These are phyloP conservation scores for Nakaseomyces delphensis DNA, from an alignment of 1,139 yeast species.

Conservation along the genomic window DNA sequence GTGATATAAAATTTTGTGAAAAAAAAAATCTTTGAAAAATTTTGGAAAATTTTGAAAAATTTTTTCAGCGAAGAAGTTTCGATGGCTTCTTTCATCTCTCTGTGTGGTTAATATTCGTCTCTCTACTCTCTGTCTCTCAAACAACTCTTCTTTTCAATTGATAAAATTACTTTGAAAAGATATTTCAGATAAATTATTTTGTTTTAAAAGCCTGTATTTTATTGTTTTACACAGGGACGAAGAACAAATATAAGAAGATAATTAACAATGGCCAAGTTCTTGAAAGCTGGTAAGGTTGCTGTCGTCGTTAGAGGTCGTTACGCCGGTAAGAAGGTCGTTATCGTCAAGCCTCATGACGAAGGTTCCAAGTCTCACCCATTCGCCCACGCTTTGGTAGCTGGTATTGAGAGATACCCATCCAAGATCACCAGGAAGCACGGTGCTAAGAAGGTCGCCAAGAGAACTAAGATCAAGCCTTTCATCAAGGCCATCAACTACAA, in stretches of 20 bases:
- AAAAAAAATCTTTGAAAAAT: too few species aligned
- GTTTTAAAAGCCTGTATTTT: too few species aligned
- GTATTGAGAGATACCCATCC: conserved; percentile 98
- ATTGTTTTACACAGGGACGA: too few species aligned
- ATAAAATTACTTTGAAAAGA: too few species aligned
- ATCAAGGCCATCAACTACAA: conserved; percentile 99
- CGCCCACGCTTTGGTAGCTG: conserved; percentile 99
- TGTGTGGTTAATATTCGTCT: too few species aligned
- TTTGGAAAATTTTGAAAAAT: too few species aligned
- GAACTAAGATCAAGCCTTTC: conserved; percentile 98
- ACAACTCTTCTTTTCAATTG: too few species aligned
- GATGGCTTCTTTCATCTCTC: too few species aligned
- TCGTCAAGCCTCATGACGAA: conserved; percentile 97
- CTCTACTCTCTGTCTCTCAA: too few species aligned
- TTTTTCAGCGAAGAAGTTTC: too few species aligned
- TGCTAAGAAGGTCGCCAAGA: conserved; percentile 93
- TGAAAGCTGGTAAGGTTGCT: conserved; percentile 99
- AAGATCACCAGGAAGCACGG: conserved; percentile 94
- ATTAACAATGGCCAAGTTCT: conserved; percentile 81
- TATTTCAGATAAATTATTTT: too few species aligned
- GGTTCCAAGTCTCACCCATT: conserved; percentile 98
- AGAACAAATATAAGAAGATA: neutral
- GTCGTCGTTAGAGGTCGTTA: conserved; percentile 99
- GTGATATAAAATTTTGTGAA: too few species aligned
- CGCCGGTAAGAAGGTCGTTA: conserved; percentile 99